Base-by-base conservation (phyloP, 345 rosid genomes). In the Reutealis trisperma region DNA sequence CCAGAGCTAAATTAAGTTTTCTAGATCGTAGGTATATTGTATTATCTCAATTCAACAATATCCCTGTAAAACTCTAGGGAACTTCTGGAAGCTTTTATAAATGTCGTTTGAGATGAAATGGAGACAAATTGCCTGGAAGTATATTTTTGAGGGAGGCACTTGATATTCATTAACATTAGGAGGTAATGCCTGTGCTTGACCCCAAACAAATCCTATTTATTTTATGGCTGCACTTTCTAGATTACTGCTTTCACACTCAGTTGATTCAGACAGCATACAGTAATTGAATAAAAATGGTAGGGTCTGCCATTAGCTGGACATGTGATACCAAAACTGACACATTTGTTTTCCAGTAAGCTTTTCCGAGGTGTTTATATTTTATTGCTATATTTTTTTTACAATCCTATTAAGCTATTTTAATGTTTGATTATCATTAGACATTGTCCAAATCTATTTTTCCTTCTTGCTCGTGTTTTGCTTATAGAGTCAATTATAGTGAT, bases 121-220 rank as follows among this genome's bases (percentile, higher is more conserved):
- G 45, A 51, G 24, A 30, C 22, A 32, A 14, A 27, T 32, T 70
- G 73, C 14, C 44, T 54, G 19, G 44, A 30, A 32, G 44, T 21
- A 9, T 30, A 27, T 32, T 32, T n/a, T 32, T 70, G 7, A 51
- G 73, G 19, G 16, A 51, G 58, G 47, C 27, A 18, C 41, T 41
- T 52, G 0, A 7, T 51, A 52, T 54, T 19, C 21, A 34, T 55
- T 63, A 25, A 51, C 19, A 59, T 13, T 25, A 21, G 59, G 37
- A 68, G 71, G 57, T 14, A n/a, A 68, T 6, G 71, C 55, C 22
- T 47, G 21, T 68, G 55, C 58, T 60, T 60, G 30, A 60, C 13
- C 34, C 2, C 34, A 22, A 60, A 22, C 0, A 7, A 37, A 60
- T n/a, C 32, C 64, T 11, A 60, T 11, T 60, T 12, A 8, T 60